A percentile compares a stretch with the other conserved stretches of the same genome.
Conservation (phyloP, 2,329 filamentous ascomycete species). For the Simplicillium aogashimaense region DNA sequence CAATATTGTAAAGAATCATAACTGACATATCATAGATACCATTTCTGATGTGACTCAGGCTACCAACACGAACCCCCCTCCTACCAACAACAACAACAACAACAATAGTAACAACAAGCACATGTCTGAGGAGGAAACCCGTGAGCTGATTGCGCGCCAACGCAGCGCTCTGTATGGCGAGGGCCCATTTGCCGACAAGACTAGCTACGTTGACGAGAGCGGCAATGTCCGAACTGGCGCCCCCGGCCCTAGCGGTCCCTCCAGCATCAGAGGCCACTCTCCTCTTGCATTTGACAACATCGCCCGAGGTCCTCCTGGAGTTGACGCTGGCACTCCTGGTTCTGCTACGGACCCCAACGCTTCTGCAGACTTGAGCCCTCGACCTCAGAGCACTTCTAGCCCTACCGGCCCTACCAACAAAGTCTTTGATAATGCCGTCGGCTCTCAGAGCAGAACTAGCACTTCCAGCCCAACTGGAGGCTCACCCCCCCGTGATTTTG, state of each 20-base stretch:
- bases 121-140: conserved; percentile 92
- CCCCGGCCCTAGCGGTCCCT: conserved; percentile 53
- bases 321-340: conserved; percentile 27
- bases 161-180: conserved; percentile 90
- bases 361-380: conserved; percentile 46
- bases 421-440: conserved; percentile 48
- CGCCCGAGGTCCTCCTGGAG: conserved; percentile 27
- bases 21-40: conserved; percentile 36
- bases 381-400: conserved; percentile 77
- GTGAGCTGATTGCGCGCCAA: conserved; percentile 91
- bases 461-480: conserved; percentile 73
- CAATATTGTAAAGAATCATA: conserved; percentile 10
- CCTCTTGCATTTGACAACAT: conserved; percentile 65
- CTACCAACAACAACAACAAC: conserved; percentile 2
- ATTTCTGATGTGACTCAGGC: conserved; percentile 30
- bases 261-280: conserved; percentile 64
- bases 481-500: conserved; percentile 63
- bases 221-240: conserved; percentile 53
- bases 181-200: conserved; percentile 56
- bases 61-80: background rate
- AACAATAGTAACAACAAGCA: conserved; percentile 50
- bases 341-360: conserved; percentile 31
- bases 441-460: conserved; percentile 62
- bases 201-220: conserved; percentile 59
- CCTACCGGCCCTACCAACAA: conserved; percentile 49